phyloP scores from a whole-genome alignment of 192 early-diverging fungal species.

The Backusella parvicylindrica region DNA sequence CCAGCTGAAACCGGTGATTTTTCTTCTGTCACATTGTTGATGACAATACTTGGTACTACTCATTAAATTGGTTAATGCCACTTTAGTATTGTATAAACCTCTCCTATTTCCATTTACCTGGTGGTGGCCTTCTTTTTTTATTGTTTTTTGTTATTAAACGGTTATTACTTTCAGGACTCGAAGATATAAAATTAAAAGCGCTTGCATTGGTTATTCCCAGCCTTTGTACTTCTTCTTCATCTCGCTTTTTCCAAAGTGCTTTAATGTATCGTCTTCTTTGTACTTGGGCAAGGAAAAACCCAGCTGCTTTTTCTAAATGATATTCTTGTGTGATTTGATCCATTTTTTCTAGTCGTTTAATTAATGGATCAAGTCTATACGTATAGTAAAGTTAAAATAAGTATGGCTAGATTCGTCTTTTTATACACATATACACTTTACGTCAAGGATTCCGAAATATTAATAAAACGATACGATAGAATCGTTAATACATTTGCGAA shows the following conservation, averaged over 20 bases:
- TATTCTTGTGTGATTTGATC: conserved; percentile 24
- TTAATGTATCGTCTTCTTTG: conserved; percentile 21
- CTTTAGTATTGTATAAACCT: not conserved
- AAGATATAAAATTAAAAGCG: not conserved
- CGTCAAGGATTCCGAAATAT: conserved; percentile 24
- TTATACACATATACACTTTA: conserved; percentile 3
- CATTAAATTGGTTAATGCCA: not conserved
- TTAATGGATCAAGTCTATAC: conserved; percentile 23
- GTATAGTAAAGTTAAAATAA: not conserved
- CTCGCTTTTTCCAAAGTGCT: conserved; percentile 28
- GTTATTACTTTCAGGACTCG: not conserved
- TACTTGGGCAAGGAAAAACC: conserved; percentile 23
- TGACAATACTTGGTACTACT: conserved; percentile 8
- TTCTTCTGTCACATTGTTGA: not conserved
- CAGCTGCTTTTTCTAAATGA: conserved; percentile 31
- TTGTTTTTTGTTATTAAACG: not conserved
- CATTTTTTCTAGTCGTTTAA: conserved; percentile 26
- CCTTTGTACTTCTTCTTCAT: conserved; percentile 25
- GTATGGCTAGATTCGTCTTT: not conserved
- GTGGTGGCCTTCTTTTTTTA: not conserved
- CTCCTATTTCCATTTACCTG: not conserved
- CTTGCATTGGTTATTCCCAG: not conserved
- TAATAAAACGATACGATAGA: conserved; percentile 24
- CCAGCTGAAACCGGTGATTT: not conserved
- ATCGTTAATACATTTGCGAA: conserved; percentile 23